Evolutionary conservation across 163 green algal species (phyloP).

Genomic region (Scenedesmus sp.): DNA sequence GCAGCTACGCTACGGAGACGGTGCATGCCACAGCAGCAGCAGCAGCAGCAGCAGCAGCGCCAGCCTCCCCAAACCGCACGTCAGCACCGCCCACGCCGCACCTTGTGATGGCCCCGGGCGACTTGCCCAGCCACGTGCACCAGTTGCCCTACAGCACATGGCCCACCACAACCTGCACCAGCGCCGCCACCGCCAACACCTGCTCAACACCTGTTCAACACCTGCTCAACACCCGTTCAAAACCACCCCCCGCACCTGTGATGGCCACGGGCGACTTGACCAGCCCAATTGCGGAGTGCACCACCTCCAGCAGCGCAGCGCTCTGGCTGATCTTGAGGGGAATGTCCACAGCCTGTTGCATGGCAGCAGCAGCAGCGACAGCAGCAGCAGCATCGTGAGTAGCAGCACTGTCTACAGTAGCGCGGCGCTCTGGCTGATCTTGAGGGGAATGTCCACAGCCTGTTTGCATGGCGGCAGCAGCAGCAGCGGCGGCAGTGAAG

Average conservation of each 20-base stretch:
- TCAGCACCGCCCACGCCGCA: neutral
- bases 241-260: constrained; percentile 70
- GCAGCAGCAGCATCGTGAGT: neutral
- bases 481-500: no score
- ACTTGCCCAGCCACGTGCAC: constrained; percentile 72
- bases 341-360: constrained; percentile 68
- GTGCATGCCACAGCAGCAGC: no score
- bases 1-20: no score
- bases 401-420: neutral
- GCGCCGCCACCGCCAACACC: neutral
- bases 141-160: no score
- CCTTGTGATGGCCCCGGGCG: constrained; percentile 84
- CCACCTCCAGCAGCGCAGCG: constrained; percentile 86
- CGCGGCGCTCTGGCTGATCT: constrained; percentile 56
- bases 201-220: neutral
- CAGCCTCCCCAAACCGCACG: neutral
- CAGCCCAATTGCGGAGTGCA: constrained; percentile 83
- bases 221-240: neutral
- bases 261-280: constrained; percentile 87
- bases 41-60: no score
- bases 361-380: neutral
- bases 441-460: constrained; percentile 77
- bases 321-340: constrained; percentile 89
- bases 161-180: neutral
- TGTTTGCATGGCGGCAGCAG: constrained; percentile 38